A percentile compares a stretch with the other conserved stretches of the same genome.
These are phyloP conservation scores for Solanum tarapatanum DNA, from an alignment of 257 asterid genomes.

Conservation along the genomic window DNA sequence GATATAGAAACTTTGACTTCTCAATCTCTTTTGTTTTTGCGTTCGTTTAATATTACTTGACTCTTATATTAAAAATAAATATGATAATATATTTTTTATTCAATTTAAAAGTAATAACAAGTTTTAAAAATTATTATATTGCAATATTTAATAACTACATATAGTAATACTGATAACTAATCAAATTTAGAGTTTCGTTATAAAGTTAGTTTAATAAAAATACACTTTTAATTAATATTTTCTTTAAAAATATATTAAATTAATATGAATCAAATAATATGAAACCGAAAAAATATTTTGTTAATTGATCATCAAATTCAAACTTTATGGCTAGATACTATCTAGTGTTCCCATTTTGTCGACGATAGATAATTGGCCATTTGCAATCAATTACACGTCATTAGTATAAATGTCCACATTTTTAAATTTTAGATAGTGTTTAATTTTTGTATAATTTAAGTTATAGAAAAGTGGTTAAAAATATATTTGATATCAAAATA, in stretches of 20 bases:
- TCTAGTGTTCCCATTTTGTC: background rate
- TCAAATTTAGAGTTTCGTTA: background rate
- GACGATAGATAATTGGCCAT: background rate
- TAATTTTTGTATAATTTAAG: background rate
- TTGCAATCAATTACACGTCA: background rate
- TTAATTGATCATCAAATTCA: background rate
- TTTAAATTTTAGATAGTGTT: background rate
- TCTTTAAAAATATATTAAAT: rapidly evolving
- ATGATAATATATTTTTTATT: no score
- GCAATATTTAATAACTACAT: background rate
- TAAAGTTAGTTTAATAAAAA: no score
- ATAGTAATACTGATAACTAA: no score
- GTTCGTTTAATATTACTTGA: no score
- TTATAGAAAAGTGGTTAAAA: background rate
- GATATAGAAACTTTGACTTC: background rate
- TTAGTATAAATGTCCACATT: background rate
- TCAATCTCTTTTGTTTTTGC: no score
- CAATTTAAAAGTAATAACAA: no score
- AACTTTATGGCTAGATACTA: background rate
- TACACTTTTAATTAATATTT: no score
- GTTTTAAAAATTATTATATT: no score
- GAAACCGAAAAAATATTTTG: no score
- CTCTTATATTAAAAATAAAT: no score
- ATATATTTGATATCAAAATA: background rate
- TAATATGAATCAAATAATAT: no score